Evolutionary conservation across 495 filamentous ascomycete genomes (phyloP), one percentile per base, ranked within the genome.

Genomic region (Delitschia confertaspora): DNA sequence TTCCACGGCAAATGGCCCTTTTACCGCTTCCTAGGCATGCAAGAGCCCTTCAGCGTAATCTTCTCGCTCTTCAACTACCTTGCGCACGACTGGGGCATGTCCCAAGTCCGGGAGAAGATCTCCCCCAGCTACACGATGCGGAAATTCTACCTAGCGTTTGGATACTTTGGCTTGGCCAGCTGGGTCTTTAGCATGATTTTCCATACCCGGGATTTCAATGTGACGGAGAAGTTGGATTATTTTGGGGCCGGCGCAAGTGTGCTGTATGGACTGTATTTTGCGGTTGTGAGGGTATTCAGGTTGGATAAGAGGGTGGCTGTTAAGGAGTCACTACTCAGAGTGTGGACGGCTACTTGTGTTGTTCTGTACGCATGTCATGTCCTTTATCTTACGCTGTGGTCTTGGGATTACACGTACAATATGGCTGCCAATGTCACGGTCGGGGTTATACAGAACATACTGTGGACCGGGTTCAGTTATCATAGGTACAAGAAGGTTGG

Each of bases 1-100:
- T 98, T 84, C 70, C 88, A 98, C 69, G 91, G 93, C n/a, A 98
- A 98, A 75, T 98, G 91, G 91, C 91, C 91, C 21, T 98, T 98
- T 70, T 69, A 75, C 50, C 80, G 91, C 46, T 70, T 95, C 47
- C 63, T 93, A 13, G 91, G 91, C 55, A 79, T 95, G 67, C 91
- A 98, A 67, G 91, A 98, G 68, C 86, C 88, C 47, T 85, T 84
- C 64, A 84, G 78, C 23, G 91, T 96, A 41, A 68, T 96, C 48
- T 98, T 96, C 73, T 91, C 85, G 51, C 69, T 89, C 37, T 68
- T 93, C 55, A 96, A 98, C 67, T 76, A 88, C 47, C 69, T 77
- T 20, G 91, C 86, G n/a, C 91, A 98, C 66, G 78, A 80, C 60
- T 60, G 76, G 42, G 91, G 91, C 42, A 76, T 94, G 51, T 50